These are phyloP conservation scores for Blumeriella jaapii DNA, from an alignment of 2,329 filamentous ascomycete genomes.

Conservation along the genomic window DNA sequence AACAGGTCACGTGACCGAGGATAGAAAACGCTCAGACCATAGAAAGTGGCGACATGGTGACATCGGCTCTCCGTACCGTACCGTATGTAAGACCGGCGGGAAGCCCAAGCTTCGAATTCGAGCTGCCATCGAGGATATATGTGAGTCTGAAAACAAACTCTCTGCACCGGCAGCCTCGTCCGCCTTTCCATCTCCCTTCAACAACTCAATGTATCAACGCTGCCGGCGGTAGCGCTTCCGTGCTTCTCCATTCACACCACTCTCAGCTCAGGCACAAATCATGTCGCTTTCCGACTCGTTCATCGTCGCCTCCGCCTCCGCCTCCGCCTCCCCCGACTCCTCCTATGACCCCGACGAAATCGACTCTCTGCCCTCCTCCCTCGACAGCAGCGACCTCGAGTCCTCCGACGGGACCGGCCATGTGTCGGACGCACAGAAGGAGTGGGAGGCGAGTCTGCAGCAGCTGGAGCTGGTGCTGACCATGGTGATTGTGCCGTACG, in stretches of 20 bases:
- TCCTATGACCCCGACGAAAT: constrained; percentile 46
- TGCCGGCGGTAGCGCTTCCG: constrained; percentile 21
- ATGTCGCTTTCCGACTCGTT: constrained; percentile 25
- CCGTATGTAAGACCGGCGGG: neutral
- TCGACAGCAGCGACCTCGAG: constrained; percentile 39
- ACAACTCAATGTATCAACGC: constrained; percentile 20
- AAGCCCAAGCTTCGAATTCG: neutral
- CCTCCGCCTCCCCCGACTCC: constrained; percentile 35
- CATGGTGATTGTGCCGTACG: constrained; percentile 88
- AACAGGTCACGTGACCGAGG: no score
- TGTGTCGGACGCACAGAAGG: constrained; percentile 79
- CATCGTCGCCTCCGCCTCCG: constrained; percentile 26
- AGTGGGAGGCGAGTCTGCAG: constrained; percentile 91
- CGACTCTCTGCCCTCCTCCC: constrained; percentile 52
- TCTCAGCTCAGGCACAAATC: constrained; percentile 2
- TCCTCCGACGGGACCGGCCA: constrained; percentile 36
- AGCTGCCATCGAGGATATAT: no score
- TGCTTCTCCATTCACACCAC: constrained; percentile 8
- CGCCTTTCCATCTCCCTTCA: neutral
- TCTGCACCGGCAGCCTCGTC: neutral
- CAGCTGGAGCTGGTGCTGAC: constrained; percentile 87
- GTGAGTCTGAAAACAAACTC: no score
- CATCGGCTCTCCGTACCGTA: no score
- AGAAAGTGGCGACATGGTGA: no score
- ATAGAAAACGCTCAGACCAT: no score